A percentile compares a stretch with the other conserved stretches of the same genome.
Conservation (phyloP, 2,329 filamentous ascomycete species). For the Penicillium sp. region DNA sequence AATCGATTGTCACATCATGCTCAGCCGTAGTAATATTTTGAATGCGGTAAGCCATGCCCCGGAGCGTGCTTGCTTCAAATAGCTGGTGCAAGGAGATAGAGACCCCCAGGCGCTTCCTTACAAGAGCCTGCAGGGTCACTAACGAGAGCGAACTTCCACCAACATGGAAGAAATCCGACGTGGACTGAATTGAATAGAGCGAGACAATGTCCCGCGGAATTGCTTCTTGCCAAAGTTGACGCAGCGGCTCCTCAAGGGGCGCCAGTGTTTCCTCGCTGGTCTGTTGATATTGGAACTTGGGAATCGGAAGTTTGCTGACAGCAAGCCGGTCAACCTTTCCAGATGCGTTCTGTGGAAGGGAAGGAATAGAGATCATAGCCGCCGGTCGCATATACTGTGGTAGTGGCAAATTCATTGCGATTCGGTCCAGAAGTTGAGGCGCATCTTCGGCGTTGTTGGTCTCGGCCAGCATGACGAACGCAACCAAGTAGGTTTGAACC, state of each 20-base stretch:
- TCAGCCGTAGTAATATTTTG: background rate
- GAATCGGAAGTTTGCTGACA: constrained; percentile 9
- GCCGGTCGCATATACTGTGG: constrained; percentile 41
- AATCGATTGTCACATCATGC: constrained; percentile 2
- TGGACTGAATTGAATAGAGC: constrained; percentile 8
- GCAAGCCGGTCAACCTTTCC: constrained; percentile 30
- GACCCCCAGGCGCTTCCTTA: constrained; percentile 10
- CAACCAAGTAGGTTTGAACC: constrained; percentile 11
- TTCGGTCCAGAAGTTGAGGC: constrained; percentile 21
- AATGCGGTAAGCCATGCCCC: constrained; percentile 13
- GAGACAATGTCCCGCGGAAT: constrained; percentile 12
- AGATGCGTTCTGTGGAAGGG: constrained; percentile 29
- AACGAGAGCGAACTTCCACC: constrained; percentile 19
- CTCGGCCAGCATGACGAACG: constrained; percentile 9
- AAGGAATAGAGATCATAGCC: constrained; percentile 23
- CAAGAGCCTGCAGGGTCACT: constrained; percentile 13
- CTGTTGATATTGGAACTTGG: background rate
- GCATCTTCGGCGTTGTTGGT: background rate
- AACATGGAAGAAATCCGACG: constrained; percentile 23
- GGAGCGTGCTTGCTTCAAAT: constrained; percentile 19
- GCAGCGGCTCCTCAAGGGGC: constrained; percentile 10
- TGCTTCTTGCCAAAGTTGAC: constrained; percentile 17
- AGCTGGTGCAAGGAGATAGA: constrained; percentile 15
- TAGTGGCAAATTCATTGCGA: constrained; percentile 30
- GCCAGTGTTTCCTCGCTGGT: background rate